Evolutionary conservation across 345 rosid species (phyloP), one percentile per base, ranked within the genome.

Genomic region (Salix purpurea): DNA sequence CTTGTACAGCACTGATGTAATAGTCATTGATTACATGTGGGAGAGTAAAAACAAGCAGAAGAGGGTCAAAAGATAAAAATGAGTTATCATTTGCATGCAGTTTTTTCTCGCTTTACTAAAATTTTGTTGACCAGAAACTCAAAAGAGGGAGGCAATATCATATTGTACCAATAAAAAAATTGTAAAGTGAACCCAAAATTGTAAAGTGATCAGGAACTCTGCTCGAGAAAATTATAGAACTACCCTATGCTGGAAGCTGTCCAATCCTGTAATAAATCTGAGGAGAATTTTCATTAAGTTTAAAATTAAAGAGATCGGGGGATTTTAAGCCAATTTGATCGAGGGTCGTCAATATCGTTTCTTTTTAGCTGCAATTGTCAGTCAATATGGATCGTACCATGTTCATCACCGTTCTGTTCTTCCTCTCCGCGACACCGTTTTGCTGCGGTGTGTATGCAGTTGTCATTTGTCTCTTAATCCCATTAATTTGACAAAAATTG

Each of bases 131-230:
- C 72, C 1, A n/a, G 50, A 69, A 71, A 72, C 18, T 30, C 46
- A 48, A 70, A 68, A 40, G 69, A 46, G 16, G 62, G 30, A 60
- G 81, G 81, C 80, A 69, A 71, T 71, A 83, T 86, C 76, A 83
- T 83, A 65, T n/a, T 75, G 75, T 46, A 24, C 68, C 50, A 72
- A 50, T 68, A 58, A 23, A 32, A 32, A 74, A 65, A 26, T 26
- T 19, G 26, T 76, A 24, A 77, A 68, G 60, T 39, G 75, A 74
- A 48, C 46, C 30, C 64, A 73, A n/a, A n/a, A n/a, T n/a, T n/a
- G n/a, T n/a, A n/a, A n/a, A n/a, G n/a, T n/a, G 48, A 71, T 70
- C 77, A 66, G 26, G 18, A 9, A 23, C 26, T 58, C 28, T 58
- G 64, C 26, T n/a, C 28, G 13, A 1, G 64, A 58, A 10, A 58